Evolutionary conservation across 306 rosid genomes (phyloP), one percentile per base, ranked within the genome.

Genomic region (Begonia loranthoides): DNA sequence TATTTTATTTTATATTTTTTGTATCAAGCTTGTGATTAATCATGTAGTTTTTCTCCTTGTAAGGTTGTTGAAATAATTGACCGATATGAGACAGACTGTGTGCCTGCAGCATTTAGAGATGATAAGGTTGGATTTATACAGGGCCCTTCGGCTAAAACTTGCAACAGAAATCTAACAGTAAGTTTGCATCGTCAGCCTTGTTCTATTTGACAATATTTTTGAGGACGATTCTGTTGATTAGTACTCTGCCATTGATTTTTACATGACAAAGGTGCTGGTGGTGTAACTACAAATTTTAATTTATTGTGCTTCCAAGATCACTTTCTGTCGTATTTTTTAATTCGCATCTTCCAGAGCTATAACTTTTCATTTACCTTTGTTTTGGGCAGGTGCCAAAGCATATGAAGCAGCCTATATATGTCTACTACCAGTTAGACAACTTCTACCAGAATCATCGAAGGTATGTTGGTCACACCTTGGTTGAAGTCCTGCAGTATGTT

Each of bases 371-470:
- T 71, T 60, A 63, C 45, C 15, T 21, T 55, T 54, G 12, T 60
- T 74, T 15, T 54, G 56, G 49, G 54, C 55, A 89, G 96, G 89
- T 87, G 57, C n/a, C 56, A 9, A 87, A 87, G 68, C 59, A 10
- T n/a, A 83, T 87, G 96, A 77, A 65, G 66, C n/a, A 65, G 9
- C 96, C 96, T 56, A 73, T 87, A 65, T 80, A 48, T 70, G 82
- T 87, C 51, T 87, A 87, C 70, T 87, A 87, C 50, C 94, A 87
- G 73, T 94, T 87, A 17, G 96, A 87, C 77, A 87, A 87, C 68
- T 87, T 87, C 76, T 87, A 87, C 61, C 96, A 87, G 80, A 87
- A 87, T 68, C 96, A 87, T 70, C 89, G 96, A 67, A 71, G 96
- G 96, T 87, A 43, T 5, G 36, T 28, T 28, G 36, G 36, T 28